Conservation (phyloP, 2,329 filamentous ascomycete genomes). For the Claviceps sp. region DNA sequence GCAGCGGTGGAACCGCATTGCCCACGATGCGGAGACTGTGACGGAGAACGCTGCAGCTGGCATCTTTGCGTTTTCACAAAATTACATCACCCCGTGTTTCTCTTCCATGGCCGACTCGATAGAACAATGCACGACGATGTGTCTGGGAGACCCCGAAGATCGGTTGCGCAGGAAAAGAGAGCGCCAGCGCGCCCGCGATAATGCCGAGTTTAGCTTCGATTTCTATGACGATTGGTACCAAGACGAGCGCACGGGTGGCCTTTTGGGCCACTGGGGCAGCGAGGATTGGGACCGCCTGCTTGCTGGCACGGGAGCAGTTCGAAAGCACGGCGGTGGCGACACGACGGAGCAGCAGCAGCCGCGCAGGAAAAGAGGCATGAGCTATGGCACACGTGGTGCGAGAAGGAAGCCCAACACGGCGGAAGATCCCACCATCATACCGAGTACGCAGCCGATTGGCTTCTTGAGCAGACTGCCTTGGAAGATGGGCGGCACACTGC, state of each 20-base stretch:
- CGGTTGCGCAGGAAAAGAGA: conserved; percentile 55
- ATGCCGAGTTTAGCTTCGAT: conserved; percentile 79
- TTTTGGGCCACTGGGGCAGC: conserved; percentile 60
- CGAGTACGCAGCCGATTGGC: conserved; percentile 70
- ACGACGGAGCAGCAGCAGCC: conserved; percentile 56
- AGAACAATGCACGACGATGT: conserved; percentile 58
- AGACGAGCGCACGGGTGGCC: conserved; percentile 36
- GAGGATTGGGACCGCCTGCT: conserved; percentile 79
- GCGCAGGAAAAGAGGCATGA: conserved; percentile 68
- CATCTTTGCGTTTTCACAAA: conserved; percentile 78
- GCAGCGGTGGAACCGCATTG: conserved; percentile 85
- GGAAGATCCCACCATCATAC: conserved; percentile 80
- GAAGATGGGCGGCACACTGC: conserved; percentile 65
- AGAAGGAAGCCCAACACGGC: conserved; percentile 34
- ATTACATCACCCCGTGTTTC: conserved; percentile 74
- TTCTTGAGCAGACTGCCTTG: conserved; percentile 77
- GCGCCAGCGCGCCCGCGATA: conserved; percentile 41
- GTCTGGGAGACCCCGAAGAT: conserved; percentile 60
- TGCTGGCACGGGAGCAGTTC: conserved; percentile 47
- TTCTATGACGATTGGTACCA: conserved; percentile 97
- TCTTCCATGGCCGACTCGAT: conserved; percentile 51
- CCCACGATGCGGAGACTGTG: conserved; percentile 77
- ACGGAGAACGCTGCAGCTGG: conserved; percentile 86
- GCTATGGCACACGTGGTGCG: conserved; percentile 59
- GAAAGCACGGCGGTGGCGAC: conserved; percentile 20